Evolutionary conservation across 208 protist genomes (phyloP).

Genomic region (Trypanosomatidae sp.): DNA sequence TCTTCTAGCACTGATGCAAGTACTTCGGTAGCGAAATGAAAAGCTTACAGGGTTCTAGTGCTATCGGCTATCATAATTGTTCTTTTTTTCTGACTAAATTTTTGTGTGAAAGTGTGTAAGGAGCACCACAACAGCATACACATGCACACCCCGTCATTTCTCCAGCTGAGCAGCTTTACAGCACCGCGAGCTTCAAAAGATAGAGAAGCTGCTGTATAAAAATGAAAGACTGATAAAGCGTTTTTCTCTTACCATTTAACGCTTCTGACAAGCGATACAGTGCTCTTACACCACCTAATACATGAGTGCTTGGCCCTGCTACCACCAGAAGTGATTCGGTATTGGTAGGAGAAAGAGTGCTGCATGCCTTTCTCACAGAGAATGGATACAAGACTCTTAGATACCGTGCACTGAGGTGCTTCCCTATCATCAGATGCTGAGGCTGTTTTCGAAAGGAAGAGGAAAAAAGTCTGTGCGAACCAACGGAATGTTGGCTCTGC

Average conservation of each 20-base stretch:
- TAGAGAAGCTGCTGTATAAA: neutral
- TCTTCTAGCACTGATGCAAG: neutral
- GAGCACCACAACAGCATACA: neutral
- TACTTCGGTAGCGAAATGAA: neutral
- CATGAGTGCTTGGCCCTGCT: neutral
- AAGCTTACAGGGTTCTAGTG: neutral
- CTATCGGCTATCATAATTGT: neutral
- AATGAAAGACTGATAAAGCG: no score
- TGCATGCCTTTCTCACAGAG: neutral
- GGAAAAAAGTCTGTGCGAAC: neutral
- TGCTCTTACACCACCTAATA: neutral
- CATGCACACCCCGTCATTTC: neutral
- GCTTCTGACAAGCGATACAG: neutral
- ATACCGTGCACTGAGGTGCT: neutral
- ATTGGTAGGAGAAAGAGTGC: neutral
- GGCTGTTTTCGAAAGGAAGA: neutral
- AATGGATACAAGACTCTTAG: neutral
- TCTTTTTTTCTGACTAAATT: neutral
- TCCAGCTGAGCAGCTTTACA: neutral
- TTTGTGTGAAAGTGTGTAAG: neutral
- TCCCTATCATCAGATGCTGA: neutral
- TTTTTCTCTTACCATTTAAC: neutral
- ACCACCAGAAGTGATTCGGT: neutral
- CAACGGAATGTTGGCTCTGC: neutral
- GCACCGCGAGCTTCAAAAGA: neutral